Percentiles rank a stretch among this genome's conserved stretches.
Evolutionary conservation across 2,329 filamentous ascomycete genomes (phyloP).

Genomic region (Sordariomycetes sp.): DNA sequence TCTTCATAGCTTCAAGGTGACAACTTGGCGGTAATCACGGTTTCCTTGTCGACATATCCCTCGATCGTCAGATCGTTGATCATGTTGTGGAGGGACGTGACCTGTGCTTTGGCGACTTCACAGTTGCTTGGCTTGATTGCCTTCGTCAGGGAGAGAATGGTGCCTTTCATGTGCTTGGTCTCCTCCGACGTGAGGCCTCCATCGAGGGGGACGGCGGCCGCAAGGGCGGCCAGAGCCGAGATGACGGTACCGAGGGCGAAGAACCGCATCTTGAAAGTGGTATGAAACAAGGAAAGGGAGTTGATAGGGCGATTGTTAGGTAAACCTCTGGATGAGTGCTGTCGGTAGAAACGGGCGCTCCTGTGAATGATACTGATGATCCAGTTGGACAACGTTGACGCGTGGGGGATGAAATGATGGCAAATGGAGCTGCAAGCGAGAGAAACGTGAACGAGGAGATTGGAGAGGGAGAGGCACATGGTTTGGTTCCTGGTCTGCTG

Average conservation of each 20-base stretch:
- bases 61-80: neutral
- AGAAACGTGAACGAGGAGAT: neutral
- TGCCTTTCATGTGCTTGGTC: neutral
- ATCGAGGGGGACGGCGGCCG: neutral
- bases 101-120: neutral
- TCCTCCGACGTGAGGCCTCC: neutral
- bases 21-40: neutral
- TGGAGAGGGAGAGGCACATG: neutral
- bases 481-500: neutral
- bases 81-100: neutral
- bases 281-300: neutral
- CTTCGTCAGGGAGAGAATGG: neutral
- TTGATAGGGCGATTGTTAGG: neutral
- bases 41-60: neutral
- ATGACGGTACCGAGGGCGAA: neutral
- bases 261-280: neutral
- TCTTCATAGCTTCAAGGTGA: neutral
- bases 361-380: neutral
- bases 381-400: neutral
- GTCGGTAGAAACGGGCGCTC: neutral
- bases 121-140: neutral
- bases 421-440: neutral
- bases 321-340: neutral
- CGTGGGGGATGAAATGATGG: neutral
- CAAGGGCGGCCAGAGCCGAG: neutral